A percentile compares a stretch with the other conserved stretches of the same genome.
Evolutionary conservation across 257 asterid species (phyloP).

Genomic region (Nicotiana tomentosiformis): DNA sequence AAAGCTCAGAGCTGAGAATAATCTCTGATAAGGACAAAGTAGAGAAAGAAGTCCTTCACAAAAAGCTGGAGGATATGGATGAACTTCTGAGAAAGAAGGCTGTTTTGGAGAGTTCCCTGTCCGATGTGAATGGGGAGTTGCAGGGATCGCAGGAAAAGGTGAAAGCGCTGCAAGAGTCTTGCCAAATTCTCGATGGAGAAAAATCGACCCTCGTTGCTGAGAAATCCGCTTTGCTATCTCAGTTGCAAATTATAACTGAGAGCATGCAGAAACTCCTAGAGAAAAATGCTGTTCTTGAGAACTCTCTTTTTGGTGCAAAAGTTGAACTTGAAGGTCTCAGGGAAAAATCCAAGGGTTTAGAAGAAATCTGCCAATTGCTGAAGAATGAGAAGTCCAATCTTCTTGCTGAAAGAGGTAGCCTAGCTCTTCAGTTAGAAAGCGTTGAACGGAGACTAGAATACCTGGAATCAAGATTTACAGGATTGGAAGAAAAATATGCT

Average conservation of each 20-base stretch:
- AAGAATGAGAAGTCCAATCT: constrained; percentile 64
- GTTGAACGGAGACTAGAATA: constrained; percentile 49
- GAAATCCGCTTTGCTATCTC: constrained; percentile 70
- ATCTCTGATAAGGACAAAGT: constrained; percentile 34
- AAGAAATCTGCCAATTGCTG: constrained; percentile 69
- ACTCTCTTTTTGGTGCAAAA: constrained; percentile 59
- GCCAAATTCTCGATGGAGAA: constrained; percentile 50
- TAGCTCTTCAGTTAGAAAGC: constrained; percentile 54
- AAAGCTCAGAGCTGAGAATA: constrained; percentile 50
- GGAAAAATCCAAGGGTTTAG: constrained; percentile 83
- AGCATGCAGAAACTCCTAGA: constrained; percentile 68
- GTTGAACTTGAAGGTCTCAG: constrained; percentile 85
- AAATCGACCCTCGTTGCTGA: constrained; percentile 62
- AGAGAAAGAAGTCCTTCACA: constrained; percentile 50
- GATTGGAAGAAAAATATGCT: constrained; percentile 66
- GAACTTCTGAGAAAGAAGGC: constrained; percentile 43
- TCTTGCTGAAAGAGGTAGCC: constrained; percentile 50
- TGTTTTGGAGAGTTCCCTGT: constrained; percentile 47
- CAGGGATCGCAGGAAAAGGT: constrained; percentile 42
- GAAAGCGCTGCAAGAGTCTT: constrained; percentile 50
- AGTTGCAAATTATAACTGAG: constrained; percentile 63
- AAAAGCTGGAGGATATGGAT: constrained; percentile 60
- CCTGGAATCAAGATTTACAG: constrained; percentile 55
- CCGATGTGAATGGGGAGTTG: constrained; percentile 49
- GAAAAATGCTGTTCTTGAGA: constrained; percentile 74